phyloP scores from a whole-genome alignment of 495 filamentous ascomycete species.

The Talaromyces liani region DNA sequence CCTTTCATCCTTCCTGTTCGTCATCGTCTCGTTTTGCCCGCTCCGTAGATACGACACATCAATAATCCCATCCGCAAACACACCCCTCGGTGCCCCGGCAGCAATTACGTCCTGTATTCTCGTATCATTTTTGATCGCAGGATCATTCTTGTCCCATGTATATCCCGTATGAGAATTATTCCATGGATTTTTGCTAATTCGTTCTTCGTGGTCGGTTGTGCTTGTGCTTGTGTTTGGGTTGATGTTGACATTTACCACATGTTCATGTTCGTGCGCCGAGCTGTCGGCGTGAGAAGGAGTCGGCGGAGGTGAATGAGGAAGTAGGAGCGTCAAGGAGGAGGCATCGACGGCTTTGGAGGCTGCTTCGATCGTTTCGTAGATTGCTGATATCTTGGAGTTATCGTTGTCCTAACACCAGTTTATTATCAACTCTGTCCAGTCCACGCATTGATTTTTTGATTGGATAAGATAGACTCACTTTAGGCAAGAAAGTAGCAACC shows the following conservation, averaged over 20 bases:
- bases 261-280: not conserved
- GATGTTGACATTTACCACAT: not conserved
- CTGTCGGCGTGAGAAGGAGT: not conserved
- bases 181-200: constrained; percentile 4
- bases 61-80: constrained; percentile 5
- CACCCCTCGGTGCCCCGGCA: not conserved
- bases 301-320: not conserved
- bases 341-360: constrained; percentile 26
- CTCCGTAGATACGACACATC: not conserved
- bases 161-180: not conserved
- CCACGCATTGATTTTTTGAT: too few relatives aligned
- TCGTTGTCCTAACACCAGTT: not conserved
- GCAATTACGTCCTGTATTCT: not conserved
- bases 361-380: constrained; percentile 28
- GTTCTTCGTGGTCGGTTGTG: not conserved
- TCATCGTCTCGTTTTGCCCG: not conserved
- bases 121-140: not conserved
- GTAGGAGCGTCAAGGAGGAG: constrained; percentile 23
- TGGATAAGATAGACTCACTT: constrained; percentile 36
- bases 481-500: constrained; percentile 65
- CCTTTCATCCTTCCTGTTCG: not conserved
- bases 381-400: constrained; percentile 18
- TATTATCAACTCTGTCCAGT: not conserved
- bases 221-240: not conserved
- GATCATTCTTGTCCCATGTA: not conserved